Base-by-base conservation (phyloP, 1,139 yeast species). In the Schwanniomyces etchellsii region DNA sequence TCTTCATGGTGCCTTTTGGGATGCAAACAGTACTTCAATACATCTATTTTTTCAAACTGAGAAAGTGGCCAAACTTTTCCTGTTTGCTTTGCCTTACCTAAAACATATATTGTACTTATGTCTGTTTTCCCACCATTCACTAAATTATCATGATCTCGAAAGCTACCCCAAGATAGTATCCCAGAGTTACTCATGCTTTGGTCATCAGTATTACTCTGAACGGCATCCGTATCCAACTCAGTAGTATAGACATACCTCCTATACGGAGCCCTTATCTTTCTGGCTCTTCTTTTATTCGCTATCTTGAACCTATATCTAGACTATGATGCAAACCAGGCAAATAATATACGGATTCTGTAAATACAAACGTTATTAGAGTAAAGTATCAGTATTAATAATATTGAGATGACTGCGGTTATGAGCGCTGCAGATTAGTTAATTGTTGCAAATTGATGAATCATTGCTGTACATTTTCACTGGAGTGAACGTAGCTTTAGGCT, bases 201-300 rank as follows among this genome's bases (percentile, higher is more conserved):
- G n/a, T n/a, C n/a, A n/a, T n/a, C n/a, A n/a, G n/a, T 5, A 14
- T 16, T 25, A 20, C 5, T n/a, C 6, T 26, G 16, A 5, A 34
- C 36, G 24, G 36, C 43, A 16, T 37, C 41, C 14, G 47, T 55
- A 7, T 45, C 58, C 3, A 52, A 61, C 1, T 46, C 68, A 18
- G 71, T 66, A 24, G 81, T 79, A 41, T 84, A 86, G 11, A 81
- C 84, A 54, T 81, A 82, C 57, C 81, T 73, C 59, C 78, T 70
- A 57, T 83, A 86, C 26, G 91, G 83, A 45, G 81, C 77, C 52
- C 81, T 77, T 34, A 71, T 64, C 66, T 86, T 81, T 64, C 82
- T 82, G 11, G 95, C 88, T 54, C 96, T 70, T 50, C 89, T 60
- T 57, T 86, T 86, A 56, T 86, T 86, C 28, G 88, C 95, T 77